A percentile compares a stretch with the other conserved stretches of the same genome.
Evolutionary conservation across 768 basidiomycete genomes (phyloP).

Genomic region (Suillus americanus): DNA sequence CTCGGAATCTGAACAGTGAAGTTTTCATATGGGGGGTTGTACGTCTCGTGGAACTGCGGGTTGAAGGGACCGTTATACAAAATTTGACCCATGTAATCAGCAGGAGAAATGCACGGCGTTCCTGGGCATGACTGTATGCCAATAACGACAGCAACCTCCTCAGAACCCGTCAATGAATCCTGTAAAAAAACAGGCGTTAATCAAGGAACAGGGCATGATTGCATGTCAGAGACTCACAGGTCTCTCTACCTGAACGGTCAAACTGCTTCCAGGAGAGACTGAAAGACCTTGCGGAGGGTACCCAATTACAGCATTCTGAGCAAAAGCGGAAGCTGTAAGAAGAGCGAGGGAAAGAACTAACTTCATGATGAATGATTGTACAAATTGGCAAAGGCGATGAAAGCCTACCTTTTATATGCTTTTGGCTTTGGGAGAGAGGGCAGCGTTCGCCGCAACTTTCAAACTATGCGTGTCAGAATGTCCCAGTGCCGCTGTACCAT

Average conservation of each 20-base stretch:
- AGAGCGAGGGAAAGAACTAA: constrained; percentile 17
- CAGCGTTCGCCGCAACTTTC: not conserved
- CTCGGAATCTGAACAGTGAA: constrained; percentile 43
- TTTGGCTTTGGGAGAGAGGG: not conserved
- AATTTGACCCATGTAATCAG: constrained; percentile 38
- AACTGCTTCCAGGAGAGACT: constrained; percentile 35
- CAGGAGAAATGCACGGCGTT: constrained; percentile 24
- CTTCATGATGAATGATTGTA: constrained; percentile 15
- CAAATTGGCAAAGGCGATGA: not conserved
- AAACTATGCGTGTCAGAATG: not conserved
- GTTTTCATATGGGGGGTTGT: constrained; percentile 42
- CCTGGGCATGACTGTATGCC: constrained; percentile 40
- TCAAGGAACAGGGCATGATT: not conserved
- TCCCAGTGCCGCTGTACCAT: not conserved
- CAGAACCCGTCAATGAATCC: constrained; percentile 38
- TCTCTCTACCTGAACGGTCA: constrained; percentile 47
- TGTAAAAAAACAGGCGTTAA: constrained; percentile 9
- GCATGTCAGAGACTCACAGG: constrained; percentile 37
- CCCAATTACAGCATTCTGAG: constrained; percentile 43
- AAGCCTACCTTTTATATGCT: not conserved
- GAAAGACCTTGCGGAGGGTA: constrained; percentile 37
- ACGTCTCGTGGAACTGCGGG: constrained; percentile 32
- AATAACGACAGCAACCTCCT: constrained; percentile 47
- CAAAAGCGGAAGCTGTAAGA: constrained; percentile 36
- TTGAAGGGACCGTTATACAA: constrained; percentile 46